Evolutionary conservation across 2,329 filamentous ascomycete species (phyloP), one percentile per base, ranked within the genome.

Genomic region (Ascochyta fabae): DNA sequence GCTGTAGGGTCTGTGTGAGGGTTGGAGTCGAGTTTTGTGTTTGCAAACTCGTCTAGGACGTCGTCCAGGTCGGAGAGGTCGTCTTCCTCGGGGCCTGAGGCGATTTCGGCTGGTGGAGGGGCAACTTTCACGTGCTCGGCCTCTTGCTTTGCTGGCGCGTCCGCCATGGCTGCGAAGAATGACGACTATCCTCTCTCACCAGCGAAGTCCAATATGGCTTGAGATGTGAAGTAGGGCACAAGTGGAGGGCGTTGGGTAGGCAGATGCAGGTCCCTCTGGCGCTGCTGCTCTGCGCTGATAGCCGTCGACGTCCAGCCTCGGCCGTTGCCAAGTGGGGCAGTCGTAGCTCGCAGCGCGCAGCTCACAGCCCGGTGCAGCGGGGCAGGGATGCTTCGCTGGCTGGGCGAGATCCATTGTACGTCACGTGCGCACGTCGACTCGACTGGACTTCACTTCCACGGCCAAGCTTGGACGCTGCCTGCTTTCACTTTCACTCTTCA

Each of bases 41-140:
- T 78, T 38, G 88, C 88, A 78, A 99, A 99, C 62, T 97, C 90
- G 72, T 97, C 92, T 24, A 99, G 87, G 76, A 98, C 89, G 67
- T 98, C 94, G 77, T 99, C 95, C 40, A 99, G 81, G 69, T 98
- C 95, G 70, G 97, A 91, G 19, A 95, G 80, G 65, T 95, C 91
- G 75, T 95, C 95, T 76, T 96, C 93, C 63, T 98, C 94, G 6
- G 93, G 94, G 69, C 97, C 94, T 19, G 92, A 88, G 15, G 89
- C 87, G 64, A 74, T 69, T 39, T 77, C 75, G 42, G 63, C 56
- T 36, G 58, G 46, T 48, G 64, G 62, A 59, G 65, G 58, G 56
- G 62, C 58, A 40, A 53, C 38, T 46, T 62, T 48, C 48, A 54
- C 48, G 48, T 47, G 60, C 35, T 40, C 59, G 51, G 49, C 49